Conservation (phyloP, 208 protist genomes). For the Leishmania lainsoni region DNA sequence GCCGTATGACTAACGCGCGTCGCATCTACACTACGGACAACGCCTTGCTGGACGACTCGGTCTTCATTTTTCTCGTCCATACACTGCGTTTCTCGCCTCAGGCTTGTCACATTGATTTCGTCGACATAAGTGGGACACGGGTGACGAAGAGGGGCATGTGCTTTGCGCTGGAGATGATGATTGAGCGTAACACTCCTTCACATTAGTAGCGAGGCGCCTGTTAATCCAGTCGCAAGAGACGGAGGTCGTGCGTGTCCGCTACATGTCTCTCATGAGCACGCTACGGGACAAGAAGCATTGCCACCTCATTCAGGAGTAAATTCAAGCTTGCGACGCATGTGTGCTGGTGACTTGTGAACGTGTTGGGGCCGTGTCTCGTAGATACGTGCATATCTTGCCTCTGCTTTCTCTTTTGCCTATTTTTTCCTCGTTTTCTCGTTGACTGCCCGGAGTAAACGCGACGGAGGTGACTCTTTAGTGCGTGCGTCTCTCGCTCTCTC, state of each 20-base stretch:
- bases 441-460: neutral
- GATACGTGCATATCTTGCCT: neutral
- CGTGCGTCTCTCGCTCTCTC: neutral
- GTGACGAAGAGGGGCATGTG: conserved; percentile 79
- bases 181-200: conserved; percentile 68
- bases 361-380: too few relatives aligned
- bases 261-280: conserved; percentile 23
- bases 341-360: too few relatives aligned
- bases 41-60: conserved; percentile 59
- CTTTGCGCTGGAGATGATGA: conserved; percentile 84
- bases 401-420: neutral
- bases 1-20: conserved; percentile 63
- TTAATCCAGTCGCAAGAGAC: conserved; percentile 28
- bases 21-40: conserved; percentile 65
- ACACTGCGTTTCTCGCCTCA: conserved; percentile 83
- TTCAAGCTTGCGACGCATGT: neutral
- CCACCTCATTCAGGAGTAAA: conserved; percentile 29
- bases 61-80: conserved; percentile 78
- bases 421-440: neutral
- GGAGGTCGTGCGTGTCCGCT: conserved; percentile 26
- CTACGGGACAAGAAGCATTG: conserved; percentile 36
- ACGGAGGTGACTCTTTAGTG: neutral
- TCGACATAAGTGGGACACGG: conserved; percentile 81
- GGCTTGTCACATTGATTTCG: conserved; percentile 61
- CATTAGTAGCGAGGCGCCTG: conserved; percentile 61